Percentiles rank a stretch among this genome's conserved stretches.
Conservation (phyloP, 805 yeast species). For the Pachysolen tannophilus region DNA sequence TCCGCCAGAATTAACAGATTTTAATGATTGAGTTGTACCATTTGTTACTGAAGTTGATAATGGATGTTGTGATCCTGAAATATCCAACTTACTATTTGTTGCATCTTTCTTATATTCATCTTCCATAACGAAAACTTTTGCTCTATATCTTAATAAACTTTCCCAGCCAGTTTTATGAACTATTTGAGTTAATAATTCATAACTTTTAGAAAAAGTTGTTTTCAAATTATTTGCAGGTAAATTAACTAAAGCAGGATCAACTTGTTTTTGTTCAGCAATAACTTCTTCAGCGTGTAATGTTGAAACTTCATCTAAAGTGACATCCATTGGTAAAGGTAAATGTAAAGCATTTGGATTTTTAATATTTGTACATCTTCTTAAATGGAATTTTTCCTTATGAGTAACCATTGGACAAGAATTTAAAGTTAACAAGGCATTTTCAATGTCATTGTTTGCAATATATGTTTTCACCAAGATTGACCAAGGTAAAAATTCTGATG, state of each 20-base stretch:
- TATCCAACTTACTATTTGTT: not conserved
- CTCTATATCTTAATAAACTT: conserved; percentile 45
- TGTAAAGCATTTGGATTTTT: conserved; percentile 45
- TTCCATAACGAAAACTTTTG: conserved; percentile 61
- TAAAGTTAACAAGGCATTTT: conserved; percentile 61
- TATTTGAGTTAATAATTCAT: conserved; percentile 54
- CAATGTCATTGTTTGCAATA: conserved; percentile 55
- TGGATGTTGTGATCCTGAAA: not conserved
- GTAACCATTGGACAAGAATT: conserved; percentile 81
- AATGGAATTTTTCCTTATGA: conserved; percentile 55
- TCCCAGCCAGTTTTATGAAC: conserved; percentile 74
- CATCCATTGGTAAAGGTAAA: conserved; percentile 72
- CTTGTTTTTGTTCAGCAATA: conserved; percentile 53
- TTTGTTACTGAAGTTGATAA: conserved; percentile 5
- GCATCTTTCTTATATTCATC: conserved; percentile 43
- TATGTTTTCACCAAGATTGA: conserved; percentile 55
- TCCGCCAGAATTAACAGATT: conserved; percentile 6
- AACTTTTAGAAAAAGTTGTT: conserved; percentile 48
- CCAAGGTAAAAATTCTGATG: conserved; percentile 76
- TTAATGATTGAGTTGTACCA: conserved; percentile 10
- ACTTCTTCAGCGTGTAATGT: conserved; percentile 59
- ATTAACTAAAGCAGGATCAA: conserved; percentile 53
- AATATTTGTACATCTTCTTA: conserved; percentile 53
- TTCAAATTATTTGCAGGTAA: conserved; percentile 66
- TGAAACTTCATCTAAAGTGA: conserved; percentile 59